These are phyloP conservation scores for Calonectria multiphialidica DNA, from an alignment of 2,329 filamentous ascomycete species.

Conservation along the genomic window DNA sequence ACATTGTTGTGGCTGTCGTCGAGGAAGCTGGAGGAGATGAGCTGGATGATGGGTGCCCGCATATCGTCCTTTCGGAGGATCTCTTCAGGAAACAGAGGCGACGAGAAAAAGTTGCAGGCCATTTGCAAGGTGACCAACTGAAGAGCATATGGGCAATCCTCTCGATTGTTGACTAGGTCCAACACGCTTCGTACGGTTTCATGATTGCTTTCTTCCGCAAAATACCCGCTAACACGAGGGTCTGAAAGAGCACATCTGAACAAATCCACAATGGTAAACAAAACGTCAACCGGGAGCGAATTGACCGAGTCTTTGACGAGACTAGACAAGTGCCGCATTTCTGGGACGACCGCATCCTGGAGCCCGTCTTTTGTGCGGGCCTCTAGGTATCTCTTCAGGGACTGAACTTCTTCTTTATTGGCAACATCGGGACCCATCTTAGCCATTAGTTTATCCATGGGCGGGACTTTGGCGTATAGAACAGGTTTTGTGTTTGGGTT, in stretches of 20 bases:
- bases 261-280: constrained; percentile 90
- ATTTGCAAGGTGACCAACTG: constrained; percentile 87
- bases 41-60: constrained; percentile 70
- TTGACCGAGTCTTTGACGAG: constrained; percentile 70
- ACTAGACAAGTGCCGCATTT: constrained; percentile 73
- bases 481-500: constrained; percentile 74
- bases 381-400: constrained; percentile 79
- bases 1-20: constrained; percentile 81
- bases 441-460: constrained; percentile 81
- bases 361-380: constrained; percentile 68
- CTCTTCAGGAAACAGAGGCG: constrained; percentile 76
- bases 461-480: constrained; percentile 82
- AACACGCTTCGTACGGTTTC: constrained; percentile 73
- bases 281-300: constrained; percentile 70
- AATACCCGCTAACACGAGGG: constrained; percentile 82
- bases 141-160: constrained; percentile 80
- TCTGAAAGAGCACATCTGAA: constrained; percentile 84
- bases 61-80: constrained; percentile 67
- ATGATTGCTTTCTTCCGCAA: constrained; percentile 80
- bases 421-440: constrained; percentile 77
- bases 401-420: constrained; percentile 70
- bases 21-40: constrained; percentile 83
- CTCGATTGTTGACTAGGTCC: constrained; percentile 66
- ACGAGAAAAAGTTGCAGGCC: constrained; percentile 86
- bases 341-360: constrained; percentile 77